Percentiles rank a stretch among this genome's conserved stretches.
Evolutionary conservation across 768 basidiomycete species (phyloP).

Genomic region (Pleurotus cornucopiae): DNA sequence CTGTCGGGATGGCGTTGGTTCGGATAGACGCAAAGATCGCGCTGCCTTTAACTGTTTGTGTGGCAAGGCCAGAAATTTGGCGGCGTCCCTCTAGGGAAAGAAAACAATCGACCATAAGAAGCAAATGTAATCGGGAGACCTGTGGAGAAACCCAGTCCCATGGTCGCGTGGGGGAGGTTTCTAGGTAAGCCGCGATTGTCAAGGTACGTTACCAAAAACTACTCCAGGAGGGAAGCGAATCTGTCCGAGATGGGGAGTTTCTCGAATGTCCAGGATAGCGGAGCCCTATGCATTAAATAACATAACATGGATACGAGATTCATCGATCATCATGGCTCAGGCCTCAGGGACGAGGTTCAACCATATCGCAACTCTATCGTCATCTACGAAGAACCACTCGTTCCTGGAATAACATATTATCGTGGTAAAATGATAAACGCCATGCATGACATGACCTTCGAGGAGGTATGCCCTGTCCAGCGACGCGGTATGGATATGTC

Average conservation of each 20-base stretch:
- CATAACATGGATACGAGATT: conserved; percentile 5
- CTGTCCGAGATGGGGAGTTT: conserved; percentile 1
- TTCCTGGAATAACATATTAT: not conserved
- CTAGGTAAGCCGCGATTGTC: conserved; percentile 22
- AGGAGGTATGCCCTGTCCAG: not conserved
- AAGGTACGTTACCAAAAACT: conserved; percentile 22
- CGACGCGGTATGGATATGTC: not conserved
- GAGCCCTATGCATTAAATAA: not conserved
- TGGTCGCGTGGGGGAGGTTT: conserved; percentile 29
- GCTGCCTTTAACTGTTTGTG: conserved; percentile 35
- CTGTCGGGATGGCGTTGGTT: conserved; percentile 23
- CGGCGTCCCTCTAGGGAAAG: conserved; percentile 9
- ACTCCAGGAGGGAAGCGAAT: not conserved
- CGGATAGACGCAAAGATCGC: conserved; percentile 21
- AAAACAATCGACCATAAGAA: conserved; percentile 11
- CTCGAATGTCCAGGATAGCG: not conserved
- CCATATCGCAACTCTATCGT: conserved; percentile 7
- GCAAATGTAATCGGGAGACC: conserved; percentile 13
- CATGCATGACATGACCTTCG: not conserved
- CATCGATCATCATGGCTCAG: not conserved
- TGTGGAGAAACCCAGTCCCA: conserved; percentile 21
- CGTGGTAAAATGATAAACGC: not conserved
- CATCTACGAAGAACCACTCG: not conserved
- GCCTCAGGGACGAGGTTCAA: not conserved
- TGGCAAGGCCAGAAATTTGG: conserved; percentile 11